These are phyloP conservation scores for Ophidiomyces ophidiicola DNA, from an alignment of 2,329 filamentous ascomycete genomes.

Conservation along the genomic window DNA sequence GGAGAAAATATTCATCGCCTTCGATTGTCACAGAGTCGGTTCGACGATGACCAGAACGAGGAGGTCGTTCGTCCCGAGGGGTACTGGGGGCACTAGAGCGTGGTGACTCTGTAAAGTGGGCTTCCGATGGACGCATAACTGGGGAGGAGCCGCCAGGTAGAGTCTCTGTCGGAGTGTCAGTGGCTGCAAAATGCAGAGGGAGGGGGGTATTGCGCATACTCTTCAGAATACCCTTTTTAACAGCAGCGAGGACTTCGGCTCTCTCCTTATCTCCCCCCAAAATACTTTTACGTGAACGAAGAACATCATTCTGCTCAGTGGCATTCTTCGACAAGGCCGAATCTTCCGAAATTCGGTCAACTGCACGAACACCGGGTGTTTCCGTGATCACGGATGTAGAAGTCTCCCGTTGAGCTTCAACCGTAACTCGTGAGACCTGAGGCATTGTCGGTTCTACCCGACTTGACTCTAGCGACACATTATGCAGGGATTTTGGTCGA, in stretches of 20 bases:
- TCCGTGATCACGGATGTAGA: constrained; percentile 40
- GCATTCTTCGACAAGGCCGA: constrained; percentile 27
- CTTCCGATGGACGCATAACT: constrained; percentile 47
- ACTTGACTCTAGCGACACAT: constrained; percentile 57
- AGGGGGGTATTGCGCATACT: too few relatives aligned
- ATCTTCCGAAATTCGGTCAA: constrained; percentile 12
- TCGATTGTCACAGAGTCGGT: constrained; percentile 60
- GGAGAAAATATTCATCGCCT: constrained; percentile 82
- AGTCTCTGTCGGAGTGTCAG: constrained; percentile 9
- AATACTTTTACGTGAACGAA: constrained; percentile 63
- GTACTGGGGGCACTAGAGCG: constrained; percentile 79
- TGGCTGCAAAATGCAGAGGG: neutral
- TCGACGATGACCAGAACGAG: constrained; percentile 46
- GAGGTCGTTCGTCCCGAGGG: constrained; percentile 60
- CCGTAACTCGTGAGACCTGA: constrained; percentile 89
- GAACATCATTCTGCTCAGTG: constrained; percentile 40
- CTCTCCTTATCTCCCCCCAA: constrained; percentile 81
- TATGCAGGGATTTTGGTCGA: constrained; percentile 81
- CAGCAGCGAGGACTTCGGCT: constrained; percentile 79
- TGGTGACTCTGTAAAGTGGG: constrained; percentile 61
- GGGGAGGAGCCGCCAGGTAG: constrained; percentile 48
- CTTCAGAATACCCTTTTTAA: constrained; percentile 93
- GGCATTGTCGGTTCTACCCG: constrained; percentile 57
- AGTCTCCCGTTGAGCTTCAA: constrained; percentile 78
- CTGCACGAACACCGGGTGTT: neutral